Evolutionary conservation across 345 rosid species (phyloP), one percentile per base, ranked within the genome.

Genomic region (Syzygium grande): DNA sequence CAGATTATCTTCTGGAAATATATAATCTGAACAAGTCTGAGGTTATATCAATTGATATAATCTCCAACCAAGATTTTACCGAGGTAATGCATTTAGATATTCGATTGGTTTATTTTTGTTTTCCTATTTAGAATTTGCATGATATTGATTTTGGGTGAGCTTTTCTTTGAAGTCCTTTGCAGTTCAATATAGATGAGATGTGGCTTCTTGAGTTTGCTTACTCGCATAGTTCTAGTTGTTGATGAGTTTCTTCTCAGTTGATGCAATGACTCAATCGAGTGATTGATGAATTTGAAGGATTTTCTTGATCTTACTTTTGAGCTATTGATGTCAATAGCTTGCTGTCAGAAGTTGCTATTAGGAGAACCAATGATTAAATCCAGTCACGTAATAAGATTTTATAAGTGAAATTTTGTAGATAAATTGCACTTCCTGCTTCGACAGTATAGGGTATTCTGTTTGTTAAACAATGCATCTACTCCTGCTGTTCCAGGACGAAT

Each of bases 31-130:
- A 93, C 94, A 97, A 97, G 96, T 95, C 96, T 7, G 99, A 98
- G 94, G 89, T 92, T 86, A 91, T 98, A 59, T 92, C 97, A 41
- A 95, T 98, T 85, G 99, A 98, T 93, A 95, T 93, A 86, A 94
- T 98, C 91, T 98, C 99, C 87, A 98, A 98, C 88, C 99, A 98
- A 94, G 99, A 96, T 89, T 98, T 98, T 88, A 96, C 99, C 34
- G 98, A 98, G 99, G 99, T 98, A 90, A 93, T 86, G 61, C 51
- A 53, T 46, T 49, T 14, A 9, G 34, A 16, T 27, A 9, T 49
- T 68, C 87, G 43, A n/a, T n/a, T 84, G 38, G 54, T 77, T 61
- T 88, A 30, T 87, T 46, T 16, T 38, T 79, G 4, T 29, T 34
- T 53, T 86, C 30, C 21, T 84, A 49, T 43, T 54, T 61, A 3